Evolutionary conservation across 345 rosid species (phyloP).

Genomic region (Populus pruinosa): DNA sequence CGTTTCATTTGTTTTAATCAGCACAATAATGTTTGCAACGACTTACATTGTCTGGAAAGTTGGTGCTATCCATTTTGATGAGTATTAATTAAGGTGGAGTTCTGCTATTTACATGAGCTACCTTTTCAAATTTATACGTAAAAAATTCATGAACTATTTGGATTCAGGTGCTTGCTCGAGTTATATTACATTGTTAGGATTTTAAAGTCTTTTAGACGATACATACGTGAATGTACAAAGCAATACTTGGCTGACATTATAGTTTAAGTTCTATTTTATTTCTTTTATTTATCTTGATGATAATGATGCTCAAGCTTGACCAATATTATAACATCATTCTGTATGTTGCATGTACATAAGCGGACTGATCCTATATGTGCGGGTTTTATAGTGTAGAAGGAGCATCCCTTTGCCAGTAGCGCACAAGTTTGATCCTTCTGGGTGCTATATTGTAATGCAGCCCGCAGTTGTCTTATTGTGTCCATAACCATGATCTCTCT

Average conservation of each 20-base stretch:
- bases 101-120: conserved; percentile 7
- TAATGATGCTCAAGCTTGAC: neutral
- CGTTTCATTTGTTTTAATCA: conserved; percentile 74
- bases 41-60: conserved; percentile 87
- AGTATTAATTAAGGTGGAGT: conserved; percentile 28
- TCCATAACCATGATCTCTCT: neutral
- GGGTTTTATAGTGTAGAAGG: neutral
- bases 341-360: neutral
- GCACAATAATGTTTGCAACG: conserved; percentile 85
- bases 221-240: conserved; percentile 12
- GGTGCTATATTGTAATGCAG: neutral
- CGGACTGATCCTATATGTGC: neutral
- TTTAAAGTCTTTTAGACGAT: conserved; percentile 4
- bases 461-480: neutral
- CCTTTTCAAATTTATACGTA: neutral
- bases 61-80: conserved; percentile 88
- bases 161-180: conserved; percentile 10
- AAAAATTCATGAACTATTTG: conserved; percentile 3
- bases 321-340: neutral
- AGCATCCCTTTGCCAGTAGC: neutral
- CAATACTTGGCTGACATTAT: neutral
- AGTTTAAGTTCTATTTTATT: neutral
- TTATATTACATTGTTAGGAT: neutral
- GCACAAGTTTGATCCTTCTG: neutral
- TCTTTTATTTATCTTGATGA: neutral